Conservation (phyloP, 2,329 filamentous ascomycete genomes). For the Penicillium sp. region DNA sequence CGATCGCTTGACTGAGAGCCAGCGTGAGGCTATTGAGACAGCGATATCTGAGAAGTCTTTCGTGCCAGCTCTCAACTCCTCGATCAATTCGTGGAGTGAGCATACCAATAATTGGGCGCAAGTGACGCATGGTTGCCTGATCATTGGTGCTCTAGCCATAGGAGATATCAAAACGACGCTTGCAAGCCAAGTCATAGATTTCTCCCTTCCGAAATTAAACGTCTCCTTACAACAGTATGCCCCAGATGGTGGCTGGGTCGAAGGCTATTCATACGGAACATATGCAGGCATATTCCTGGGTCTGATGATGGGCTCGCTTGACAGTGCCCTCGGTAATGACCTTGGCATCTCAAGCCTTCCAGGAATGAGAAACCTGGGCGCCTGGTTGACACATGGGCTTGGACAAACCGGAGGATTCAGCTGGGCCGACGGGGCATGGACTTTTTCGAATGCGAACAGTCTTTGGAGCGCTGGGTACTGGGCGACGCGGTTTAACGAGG, state of each 20-base stretch:
- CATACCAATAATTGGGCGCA: slow-evolving; percentile 15
- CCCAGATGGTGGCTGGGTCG: slow-evolving; percentile 6
- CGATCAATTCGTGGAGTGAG: slow-evolving; percentile 11
- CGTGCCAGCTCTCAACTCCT: slow-evolving; percentile 6
- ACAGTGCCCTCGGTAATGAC: slow-evolving; percentile 6
- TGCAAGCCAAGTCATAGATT: slow-evolving; percentile 4
- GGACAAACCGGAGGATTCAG: slow-evolving; percentile 9
- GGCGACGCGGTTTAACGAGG: slow-evolving; percentile 3
- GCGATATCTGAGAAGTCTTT: slow-evolving; percentile 5
- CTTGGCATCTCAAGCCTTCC: slow-evolving; percentile 6
- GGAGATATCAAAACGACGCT: slow-evolving; percentile 7
- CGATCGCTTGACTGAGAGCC: slow-evolving; percentile 2
- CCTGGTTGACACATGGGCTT: slow-evolving; percentile 7
- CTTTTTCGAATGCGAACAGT: slow-evolving; percentile 11
- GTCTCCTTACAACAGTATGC: neutral
- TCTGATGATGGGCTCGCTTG: slow-evolving; percentile 6
- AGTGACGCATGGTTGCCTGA: slow-evolving; percentile 8
- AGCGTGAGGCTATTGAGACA: neutral
- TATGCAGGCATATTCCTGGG: slow-evolving; percentile 11
- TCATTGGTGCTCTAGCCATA: slow-evolving; percentile 6
- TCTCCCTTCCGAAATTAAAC: slow-evolving; percentile 3
- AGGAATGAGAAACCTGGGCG: slow-evolving; percentile 4
- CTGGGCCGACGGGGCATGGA: slow-evolving; percentile 12
- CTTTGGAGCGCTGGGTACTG: slow-evolving; percentile 12
- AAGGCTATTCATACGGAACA: slow-evolving; percentile 12